A percentile compares a stretch with the other conserved stretches of the same genome.
phyloP scores from a whole-genome alignment of 2,329 filamentous ascomycete genomes.

The Microdochium bolleyi region DNA sequence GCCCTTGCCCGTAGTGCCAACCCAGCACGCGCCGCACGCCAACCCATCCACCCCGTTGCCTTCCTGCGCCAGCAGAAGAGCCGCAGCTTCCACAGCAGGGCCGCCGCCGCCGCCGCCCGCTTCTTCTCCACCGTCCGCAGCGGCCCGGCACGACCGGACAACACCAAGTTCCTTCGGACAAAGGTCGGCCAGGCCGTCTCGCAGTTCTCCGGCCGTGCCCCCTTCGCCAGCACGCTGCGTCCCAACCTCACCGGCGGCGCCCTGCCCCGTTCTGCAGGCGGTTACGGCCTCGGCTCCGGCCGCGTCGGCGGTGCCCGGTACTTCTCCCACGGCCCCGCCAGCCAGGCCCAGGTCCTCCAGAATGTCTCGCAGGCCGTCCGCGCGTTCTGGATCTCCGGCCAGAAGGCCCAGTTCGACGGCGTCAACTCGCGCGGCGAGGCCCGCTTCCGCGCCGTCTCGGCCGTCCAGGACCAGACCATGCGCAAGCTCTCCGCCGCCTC shows the following conservation, averaged over 20 bases:
- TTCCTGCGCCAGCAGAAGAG: conserved; percentile 42
- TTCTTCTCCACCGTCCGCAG: conserved; percentile 38
- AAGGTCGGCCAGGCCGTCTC: conserved; percentile 42
- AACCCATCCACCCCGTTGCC: conserved; percentile 44
- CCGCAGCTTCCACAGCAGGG: conserved; percentile 11
- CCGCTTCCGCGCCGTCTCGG: conserved; percentile 70
- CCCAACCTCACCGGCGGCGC: conserved; percentile 89
- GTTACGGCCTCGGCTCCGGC: conserved; percentile 72
- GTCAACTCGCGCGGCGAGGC: conserved; percentile 65
- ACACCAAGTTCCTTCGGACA: conserved; percentile 39
- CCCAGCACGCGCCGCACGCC: conserved; percentile 35
- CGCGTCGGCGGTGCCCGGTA: conserved; percentile 67
- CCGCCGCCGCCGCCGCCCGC: conserved; percentile 37
- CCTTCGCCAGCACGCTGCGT: conserved; percentile 81
- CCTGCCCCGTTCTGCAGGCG: conserved; percentile 75
- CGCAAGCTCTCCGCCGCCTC: conserved; percentile 46
- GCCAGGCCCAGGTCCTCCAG: conserved; percentile 83
- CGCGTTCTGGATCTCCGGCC: conserved; percentile 85
- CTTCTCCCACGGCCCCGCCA: conserved; percentile 82
- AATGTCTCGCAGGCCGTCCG: conserved; percentile 93
- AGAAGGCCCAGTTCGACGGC: conserved; percentile 83
- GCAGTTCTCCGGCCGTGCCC: conserved; percentile 65
- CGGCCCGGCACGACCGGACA: conserved; percentile 26
- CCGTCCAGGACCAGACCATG: conserved; percentile 64
- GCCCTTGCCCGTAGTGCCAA: conserved; percentile 33